Base-by-base conservation (phyloP, 768 basidiomycete genomes). In the Termitomyces sp. region DNA sequence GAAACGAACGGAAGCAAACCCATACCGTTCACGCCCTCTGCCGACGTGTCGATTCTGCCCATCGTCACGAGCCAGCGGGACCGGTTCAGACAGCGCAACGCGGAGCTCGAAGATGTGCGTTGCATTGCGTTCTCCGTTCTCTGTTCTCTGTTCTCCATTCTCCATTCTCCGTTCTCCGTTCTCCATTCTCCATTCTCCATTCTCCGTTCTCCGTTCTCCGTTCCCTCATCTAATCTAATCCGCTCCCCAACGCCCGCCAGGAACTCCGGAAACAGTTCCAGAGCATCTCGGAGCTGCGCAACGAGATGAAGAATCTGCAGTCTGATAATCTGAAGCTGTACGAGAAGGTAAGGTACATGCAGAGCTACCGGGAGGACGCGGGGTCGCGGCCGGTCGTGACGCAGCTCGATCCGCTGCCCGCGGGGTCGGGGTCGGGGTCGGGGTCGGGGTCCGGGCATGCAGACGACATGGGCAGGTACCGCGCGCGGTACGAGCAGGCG, bases 321-420 rank as follows among this genome's bases (percentile, higher is more conserved):
- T 79, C 86, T 1, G 97, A 98, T 71, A 99, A 98, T 68, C 82
- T 99, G 45, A 98, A 99, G 70, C 75, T 98, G 58, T 98, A 98
- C 71, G 97, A 98, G 72, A 99, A 98, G 75, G 95, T 98, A 51
- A 86, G 95, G 59, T 98, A 98, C 69, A 97, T 98, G 87, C 95
- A 98, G 69, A 92, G 89, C 59, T 99, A 98, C 66, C 82, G 91
- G 17, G 91, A 94, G 66, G 89, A 91, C 38, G 73, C 80, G 30
- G 77, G 75, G 11, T 73, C 73, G 31, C 76, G 83, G 41, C 78
- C 78, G 15, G 78, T 23, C 23, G 23, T 82, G 14, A 74, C 75
- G 23, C 87, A 89, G 62, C 78, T 88, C 50, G 85, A 85, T 64
- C 88, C 86, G 12, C 71, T 89, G 1, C 87, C 89, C 26, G 68